Percentiles rank a stretch among this genome's conserved stretches.
Conservation (phyloP, 2,329 filamentous ascomycete species). For the Coniochaeta pulveracea region DNA sequence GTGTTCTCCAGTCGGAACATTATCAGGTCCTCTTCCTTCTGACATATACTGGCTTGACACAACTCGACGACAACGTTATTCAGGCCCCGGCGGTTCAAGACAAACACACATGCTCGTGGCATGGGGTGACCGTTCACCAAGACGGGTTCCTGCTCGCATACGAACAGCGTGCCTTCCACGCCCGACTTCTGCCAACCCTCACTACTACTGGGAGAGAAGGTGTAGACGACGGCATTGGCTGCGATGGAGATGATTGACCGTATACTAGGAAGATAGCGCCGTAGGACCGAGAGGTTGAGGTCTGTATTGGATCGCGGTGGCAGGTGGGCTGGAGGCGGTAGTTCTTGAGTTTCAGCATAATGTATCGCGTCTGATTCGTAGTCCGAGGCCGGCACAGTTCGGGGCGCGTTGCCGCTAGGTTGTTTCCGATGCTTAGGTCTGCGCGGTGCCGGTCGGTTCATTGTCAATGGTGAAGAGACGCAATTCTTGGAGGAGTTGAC, state of each 20-base stretch:
- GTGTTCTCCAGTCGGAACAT: slow-evolving; percentile 30
- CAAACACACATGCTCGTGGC: slow-evolving; percentile 48
- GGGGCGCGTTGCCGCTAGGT: slow-evolving; percentile 14
- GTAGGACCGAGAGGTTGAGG: slow-evolving; percentile 77
- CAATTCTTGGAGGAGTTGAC: no score
- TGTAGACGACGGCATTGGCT: slow-evolving; percentile 78
- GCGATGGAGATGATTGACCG: slow-evolving; percentile 66
- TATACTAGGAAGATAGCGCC: slow-evolving; percentile 68
- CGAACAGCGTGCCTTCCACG: slow-evolving; percentile 80
- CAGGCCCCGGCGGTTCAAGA: slow-evolving; percentile 61
- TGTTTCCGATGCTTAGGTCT: slow-evolving; percentile 16
- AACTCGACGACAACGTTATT: slow-evolving; percentile 61
- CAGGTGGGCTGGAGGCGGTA: slow-evolving; percentile 35
- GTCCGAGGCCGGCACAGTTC: slow-evolving; percentile 35
- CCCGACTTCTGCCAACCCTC: slow-evolving; percentile 74
- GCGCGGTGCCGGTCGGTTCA: slow-evolving; percentile 32
- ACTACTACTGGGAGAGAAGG: slow-evolving; percentile 53
- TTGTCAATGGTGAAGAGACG: no score
- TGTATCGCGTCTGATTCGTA: slow-evolving; percentile 55
- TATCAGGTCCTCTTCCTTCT: slow-evolving; percentile 46
- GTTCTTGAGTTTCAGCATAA: slow-evolving; percentile 29
- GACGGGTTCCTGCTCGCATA: slow-evolving; percentile 53
- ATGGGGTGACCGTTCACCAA: slow-evolving; percentile 21
- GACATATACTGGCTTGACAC: slow-evolving; percentile 48
- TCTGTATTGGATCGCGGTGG: slow-evolving; percentile 65